Percentiles rank a stretch among this genome's conserved stretches.
Evolutionary conservation across 129 eudicot genomes (phyloP).

Genomic region (Centaurea solstitialis): DNA sequence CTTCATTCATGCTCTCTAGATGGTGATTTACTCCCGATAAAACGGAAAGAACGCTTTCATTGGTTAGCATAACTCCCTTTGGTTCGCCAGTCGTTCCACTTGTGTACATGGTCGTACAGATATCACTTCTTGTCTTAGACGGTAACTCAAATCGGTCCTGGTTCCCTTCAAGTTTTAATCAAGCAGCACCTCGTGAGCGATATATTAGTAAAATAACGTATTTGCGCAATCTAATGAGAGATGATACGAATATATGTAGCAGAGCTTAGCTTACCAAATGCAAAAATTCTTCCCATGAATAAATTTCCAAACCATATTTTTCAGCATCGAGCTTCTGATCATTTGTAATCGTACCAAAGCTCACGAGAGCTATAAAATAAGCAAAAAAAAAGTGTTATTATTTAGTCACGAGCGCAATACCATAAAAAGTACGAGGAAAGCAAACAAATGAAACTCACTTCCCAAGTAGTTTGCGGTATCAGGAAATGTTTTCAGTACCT

Average conservation of each 20-base stretch:
- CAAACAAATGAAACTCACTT: constrained; percentile 49
- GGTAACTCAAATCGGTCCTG: constrained; percentile 58
- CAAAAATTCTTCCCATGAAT: constrained; percentile 82
- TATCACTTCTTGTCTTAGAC: constrained; percentile 66
- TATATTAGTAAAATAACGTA: neutral
- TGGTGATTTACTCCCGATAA: constrained; percentile 75
- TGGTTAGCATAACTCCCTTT: constrained; percentile 85
- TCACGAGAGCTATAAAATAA: constrained; percentile 66
- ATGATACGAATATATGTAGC: neutral
- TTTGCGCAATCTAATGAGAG: neutral
- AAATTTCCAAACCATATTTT: constrained; percentile 54
- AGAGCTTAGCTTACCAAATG: constrained; percentile 47
- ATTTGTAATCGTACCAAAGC: constrained; percentile 69
- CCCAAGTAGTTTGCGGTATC: constrained; percentile 56
- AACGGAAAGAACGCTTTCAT: constrained; percentile 77
- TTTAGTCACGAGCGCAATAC: neutral
- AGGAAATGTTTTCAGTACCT: constrained; percentile 81
- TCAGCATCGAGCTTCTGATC: constrained; percentile 60
- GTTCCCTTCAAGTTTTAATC: constrained; percentile 39
- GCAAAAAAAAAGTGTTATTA: neutral
- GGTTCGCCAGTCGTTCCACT: constrained; percentile 99
- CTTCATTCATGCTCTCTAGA: constrained; percentile 74
- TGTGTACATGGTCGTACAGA: constrained; percentile 92
- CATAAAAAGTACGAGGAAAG: neutral
- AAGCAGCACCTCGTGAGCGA: neutral